Percentiles rank a stretch among this genome's conserved stretches.
Evolutionary conservation across 495 filamentous ascomycete genomes (phyloP).

Genomic region (Cenococcum geophilum): DNA sequence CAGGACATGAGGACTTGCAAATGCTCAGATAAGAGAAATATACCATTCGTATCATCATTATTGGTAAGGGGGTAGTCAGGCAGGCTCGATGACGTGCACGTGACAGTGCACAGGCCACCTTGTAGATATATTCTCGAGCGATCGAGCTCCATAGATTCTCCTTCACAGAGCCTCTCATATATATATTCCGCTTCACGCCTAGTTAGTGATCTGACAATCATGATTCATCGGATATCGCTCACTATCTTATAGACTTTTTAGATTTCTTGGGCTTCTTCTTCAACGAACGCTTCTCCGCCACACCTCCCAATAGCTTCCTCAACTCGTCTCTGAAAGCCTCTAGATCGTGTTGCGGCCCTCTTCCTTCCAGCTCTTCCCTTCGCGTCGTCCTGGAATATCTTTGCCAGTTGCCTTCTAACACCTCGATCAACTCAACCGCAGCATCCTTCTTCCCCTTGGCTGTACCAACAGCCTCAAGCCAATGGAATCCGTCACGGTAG

Average conservation of each 20-base stretch:
- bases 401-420: slow-evolving; percentile 14
- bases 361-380: not conserved
- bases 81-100: no score
- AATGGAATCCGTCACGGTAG: slow-evolving; percentile 31
- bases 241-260: not conserved
- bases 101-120: no score
- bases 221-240: no score
- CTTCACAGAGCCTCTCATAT: no score
- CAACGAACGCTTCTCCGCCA: not conserved
- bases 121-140: no score
- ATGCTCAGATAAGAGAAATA: no score
- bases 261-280: not conserved
- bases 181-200: no score
- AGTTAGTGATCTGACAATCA: no score
- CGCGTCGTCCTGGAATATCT: not conserved
- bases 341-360: slow-evolving; percentile 5
- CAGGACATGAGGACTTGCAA: no score
- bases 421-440: slow-evolving; percentile 26
- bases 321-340: slow-evolving; percentile 12
- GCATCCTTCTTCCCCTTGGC: slow-evolving; percentile 28
- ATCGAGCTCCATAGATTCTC: no score
- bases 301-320: slow-evolving; percentile 7
- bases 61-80: no score
- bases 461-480: slow-evolving; percentile 30
- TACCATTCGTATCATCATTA: no score